Conservation (phyloP, 768 basidiomycete genomes). For the Trametes punicea region DNA sequence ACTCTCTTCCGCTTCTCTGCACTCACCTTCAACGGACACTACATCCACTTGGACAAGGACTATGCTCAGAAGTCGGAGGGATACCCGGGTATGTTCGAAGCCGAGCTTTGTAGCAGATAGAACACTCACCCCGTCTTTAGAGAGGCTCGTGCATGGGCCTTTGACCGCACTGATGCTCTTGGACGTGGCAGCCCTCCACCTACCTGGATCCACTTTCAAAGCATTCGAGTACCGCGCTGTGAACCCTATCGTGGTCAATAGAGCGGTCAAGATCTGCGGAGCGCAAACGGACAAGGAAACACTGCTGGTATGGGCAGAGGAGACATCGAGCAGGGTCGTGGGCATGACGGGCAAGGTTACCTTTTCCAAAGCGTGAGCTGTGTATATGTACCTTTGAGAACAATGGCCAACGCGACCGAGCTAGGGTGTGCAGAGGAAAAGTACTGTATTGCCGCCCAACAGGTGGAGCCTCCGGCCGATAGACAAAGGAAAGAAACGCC, state of each 20-base stretch:
- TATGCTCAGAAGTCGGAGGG: slow-evolving; percentile 67
- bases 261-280: slow-evolving; percentile 46
- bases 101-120: neutral
- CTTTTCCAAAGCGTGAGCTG: slow-evolving; percentile 9
- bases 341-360: slow-evolving; percentile 63
- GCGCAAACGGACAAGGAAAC: slow-evolving; percentile 38
- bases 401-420: neutral
- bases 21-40: slow-evolving; percentile 81
- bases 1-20: slow-evolving; percentile 86
- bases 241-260: slow-evolving; percentile 58
- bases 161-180: slow-evolving; percentile 77
- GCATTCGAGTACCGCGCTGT: slow-evolving; percentile 68
- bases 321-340: slow-evolving; percentile 49
- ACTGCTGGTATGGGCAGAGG: slow-evolving; percentile 56
- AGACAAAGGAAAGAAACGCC: slow-evolving; percentile 6
- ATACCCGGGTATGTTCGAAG: slow-evolving; percentile 53
- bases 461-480: neutral
- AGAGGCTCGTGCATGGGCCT: slow-evolving; percentile 83
- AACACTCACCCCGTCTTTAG: slow-evolving; percentile 33
- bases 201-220: slow-evolving; percentile 44
- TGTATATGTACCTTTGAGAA: neutral
- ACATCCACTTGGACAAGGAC: slow-evolving; percentile 78
- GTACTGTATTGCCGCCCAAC: neutral
- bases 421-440: neutral
- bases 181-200: slow-evolving; percentile 52